Conservation (phyloP, 805 yeast species). For the Metahyphopichia silvanorum region DNA sequence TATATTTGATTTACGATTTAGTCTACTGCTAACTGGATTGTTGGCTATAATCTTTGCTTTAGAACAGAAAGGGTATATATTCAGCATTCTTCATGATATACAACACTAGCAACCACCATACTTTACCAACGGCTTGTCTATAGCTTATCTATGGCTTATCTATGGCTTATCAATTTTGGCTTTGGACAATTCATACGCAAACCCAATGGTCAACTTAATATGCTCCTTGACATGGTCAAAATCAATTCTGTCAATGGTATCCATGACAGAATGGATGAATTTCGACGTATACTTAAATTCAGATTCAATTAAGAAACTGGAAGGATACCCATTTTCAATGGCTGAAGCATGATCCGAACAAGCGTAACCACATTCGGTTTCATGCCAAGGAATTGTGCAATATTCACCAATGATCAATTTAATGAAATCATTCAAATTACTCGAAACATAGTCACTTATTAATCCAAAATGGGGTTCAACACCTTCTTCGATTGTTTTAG, state of each 20-base stretch:
- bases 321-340: conserved; percentile 75
- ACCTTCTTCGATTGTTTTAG: conserved; percentile 46
- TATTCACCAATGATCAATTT: conserved; percentile 60
- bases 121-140: too few relatives aligned
- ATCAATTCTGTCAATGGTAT: conserved; percentile 77
- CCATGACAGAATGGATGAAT: conserved; percentile 72
- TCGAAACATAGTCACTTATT: conserved; percentile 65
- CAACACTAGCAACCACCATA: too few relatives aligned
- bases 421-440: conserved; percentile 54
- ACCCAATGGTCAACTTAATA: conserved; percentile 72
- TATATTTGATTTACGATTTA: too few relatives aligned
- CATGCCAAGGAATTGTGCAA: conserved; percentile 65
- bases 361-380: conserved; percentile 84
- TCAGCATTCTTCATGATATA: too few relatives aligned
- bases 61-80: too few relatives aligned
- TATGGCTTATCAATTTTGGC: conserved; percentile 12
- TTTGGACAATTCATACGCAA: conserved; percentile 62
- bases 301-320: conserved; percentile 79
- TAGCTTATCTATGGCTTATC: not conserved
- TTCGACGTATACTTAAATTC: conserved; percentile 62
- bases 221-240: conserved; percentile 80
- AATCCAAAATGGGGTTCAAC: conserved; percentile 73
- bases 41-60: not conserved
- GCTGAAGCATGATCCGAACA: conserved; percentile 95
- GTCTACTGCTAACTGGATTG: too few relatives aligned